Evolutionary conservation across 140 eudicot genomes (phyloP), one percentile per base, ranked within the genome.

Genomic region (Flaveria floridana): DNA sequence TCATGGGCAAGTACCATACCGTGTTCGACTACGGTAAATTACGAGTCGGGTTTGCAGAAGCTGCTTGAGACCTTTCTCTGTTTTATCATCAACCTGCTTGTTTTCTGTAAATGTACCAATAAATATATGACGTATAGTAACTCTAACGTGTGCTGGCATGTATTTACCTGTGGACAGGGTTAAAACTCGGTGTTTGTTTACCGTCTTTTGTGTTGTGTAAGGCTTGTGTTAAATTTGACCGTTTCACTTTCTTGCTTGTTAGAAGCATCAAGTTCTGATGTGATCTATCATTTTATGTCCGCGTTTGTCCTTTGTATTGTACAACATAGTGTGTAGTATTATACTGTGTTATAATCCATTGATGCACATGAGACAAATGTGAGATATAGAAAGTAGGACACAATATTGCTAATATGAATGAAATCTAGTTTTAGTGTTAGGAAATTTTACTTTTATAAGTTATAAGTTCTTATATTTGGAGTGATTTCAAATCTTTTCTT

Each of bases 11-110:
- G 75, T 91, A 83, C 71, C 97, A 86, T 79, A 91, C 97, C 0
- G 97, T 91, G 72, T 86, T 91, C 9, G 97, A 88, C 78, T 86
- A 88, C 62, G 96, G 96, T 64, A 88, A 88, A 12, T 50, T 65
- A 63, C 81, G 47, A 78, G 89, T 91, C 23, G 96, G 97, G 66
- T 91, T 91, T 82, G 97, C 96, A 13, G 89, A 88, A 80, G 96
- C 96, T 44, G 94, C 86, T 59, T 87, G 79, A 89, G 73, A 68
- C 34, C 73, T 30, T 5, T 47, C 30, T 19, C 18, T 15, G 6
- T 73, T 7, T 47, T 42, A 15, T 70, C n/a, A 64, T 23, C 30
- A 44, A 25, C 44, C 20, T 73, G 39, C 79, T 50, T 72, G 62
- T 68, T 50, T 67, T 62, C 37, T 78, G 80, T 73, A 82, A 78